phyloP scores from a whole-genome alignment of 179 eudicot genomes.

The Spergularia azorica region DNA sequence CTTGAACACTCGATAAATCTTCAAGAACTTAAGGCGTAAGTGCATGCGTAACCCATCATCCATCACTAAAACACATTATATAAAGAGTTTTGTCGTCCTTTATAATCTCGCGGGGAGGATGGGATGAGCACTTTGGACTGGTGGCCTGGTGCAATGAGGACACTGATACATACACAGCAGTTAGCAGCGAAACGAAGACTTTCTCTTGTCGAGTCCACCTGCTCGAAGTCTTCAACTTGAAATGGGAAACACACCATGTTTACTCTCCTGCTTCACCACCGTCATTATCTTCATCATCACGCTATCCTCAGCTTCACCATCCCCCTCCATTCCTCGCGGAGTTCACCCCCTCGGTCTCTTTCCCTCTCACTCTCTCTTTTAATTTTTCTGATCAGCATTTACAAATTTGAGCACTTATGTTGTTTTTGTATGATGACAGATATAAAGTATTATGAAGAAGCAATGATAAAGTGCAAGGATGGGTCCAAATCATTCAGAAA shows the following conservation, averaged over 20 bases:
- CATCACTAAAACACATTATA: too few species aligned
- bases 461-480: conserved; percentile 71
- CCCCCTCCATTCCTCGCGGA: conserved; percentile 32
- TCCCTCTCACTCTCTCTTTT: neutral
- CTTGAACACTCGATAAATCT: too few species aligned
- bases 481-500: conserved; percentile 55
- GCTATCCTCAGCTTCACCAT: conserved; percentile 10
- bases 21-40: too few species aligned
- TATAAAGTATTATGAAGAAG: conserved; percentile 49
- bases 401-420: neutral
- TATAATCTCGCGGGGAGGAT: too few species aligned
- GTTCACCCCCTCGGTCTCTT: conserved; percentile 44
- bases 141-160: too few species aligned
- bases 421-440: conserved; percentile 35
- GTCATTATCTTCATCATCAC: conserved; percentile 2
- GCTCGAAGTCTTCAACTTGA: neutral
- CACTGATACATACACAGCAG: too few species aligned
- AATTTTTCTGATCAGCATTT: neutral
- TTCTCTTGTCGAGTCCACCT: neutral
- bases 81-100: too few species aligned
- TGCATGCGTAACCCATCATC: too few species aligned
- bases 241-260: conserved; percentile 5
- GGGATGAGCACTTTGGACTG: too few species aligned
- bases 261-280: neutral
- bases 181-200: neutral